These are phyloP conservation scores for Globisporangium alternatum DNA, from an alignment of 352 stramenopile species.

Conservation along the genomic window DNA sequence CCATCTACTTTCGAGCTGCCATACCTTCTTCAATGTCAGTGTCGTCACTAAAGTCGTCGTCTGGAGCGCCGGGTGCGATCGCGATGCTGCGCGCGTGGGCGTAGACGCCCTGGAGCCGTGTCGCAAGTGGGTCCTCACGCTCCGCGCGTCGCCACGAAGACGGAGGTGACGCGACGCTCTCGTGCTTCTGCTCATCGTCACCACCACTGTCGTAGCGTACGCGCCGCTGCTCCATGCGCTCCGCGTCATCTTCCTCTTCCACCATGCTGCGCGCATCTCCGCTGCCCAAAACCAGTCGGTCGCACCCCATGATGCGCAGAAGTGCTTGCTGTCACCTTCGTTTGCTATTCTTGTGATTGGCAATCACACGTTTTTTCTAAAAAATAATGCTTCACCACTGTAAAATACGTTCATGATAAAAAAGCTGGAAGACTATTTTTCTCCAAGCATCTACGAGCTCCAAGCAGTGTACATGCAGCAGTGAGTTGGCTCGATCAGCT, in stretches of 20 bases:
- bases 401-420: no score
- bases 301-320: slow-evolving; percentile 48
- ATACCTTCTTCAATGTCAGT: slow-evolving; percentile 78
- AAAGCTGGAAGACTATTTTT: no score
- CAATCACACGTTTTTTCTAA: no score
- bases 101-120: not conserved
- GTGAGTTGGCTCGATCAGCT: no score
- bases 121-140: not conserved
- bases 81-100: not conserved
- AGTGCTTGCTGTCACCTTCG: not conserved
- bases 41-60: slow-evolving; percentile 41
- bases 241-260: slow-evolving; percentile 3
- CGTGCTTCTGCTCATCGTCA: slow-evolving; percentile 17
- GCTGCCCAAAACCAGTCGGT: slow-evolving; percentile 37
- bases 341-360: not conserved
- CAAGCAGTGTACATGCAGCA: no score
- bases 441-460: no score
- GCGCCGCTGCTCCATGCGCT: slow-evolving; percentile 7
- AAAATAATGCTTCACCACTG: no score
- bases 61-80: not conserved
- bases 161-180: slow-evolving; percentile 8
- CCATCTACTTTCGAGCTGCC: not conserved
- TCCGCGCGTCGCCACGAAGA: slow-evolving; percentile 1
- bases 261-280: slow-evolving; percentile 9
- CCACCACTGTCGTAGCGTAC: not conserved